A percentile compares a stretch with the other conserved stretches of the same genome.
phyloP scores from a whole-genome alignment of 2,329 filamentous ascomycete genomes.

The Epichloe coenophiala region DNA sequence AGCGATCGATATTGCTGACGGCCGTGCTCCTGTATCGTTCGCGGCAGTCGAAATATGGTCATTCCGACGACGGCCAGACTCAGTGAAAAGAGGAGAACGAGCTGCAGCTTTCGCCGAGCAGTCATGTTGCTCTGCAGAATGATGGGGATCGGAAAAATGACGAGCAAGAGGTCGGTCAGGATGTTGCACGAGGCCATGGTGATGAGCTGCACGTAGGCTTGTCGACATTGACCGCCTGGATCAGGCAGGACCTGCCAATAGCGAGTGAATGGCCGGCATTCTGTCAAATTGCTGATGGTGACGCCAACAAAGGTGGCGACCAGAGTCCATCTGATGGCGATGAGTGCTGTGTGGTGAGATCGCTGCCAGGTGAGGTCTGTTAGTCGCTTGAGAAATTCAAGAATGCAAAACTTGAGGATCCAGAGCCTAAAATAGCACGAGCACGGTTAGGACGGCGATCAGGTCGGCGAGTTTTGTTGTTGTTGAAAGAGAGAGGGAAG shows the following conservation, averaged over 20 bases:
- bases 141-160: slow-evolving; percentile 81
- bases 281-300: slow-evolving; percentile 65
- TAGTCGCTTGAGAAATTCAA: slow-evolving; percentile 81
- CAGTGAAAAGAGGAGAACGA: slow-evolving; percentile 70
- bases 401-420: slow-evolving; percentile 80
- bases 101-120: slow-evolving; percentile 62
- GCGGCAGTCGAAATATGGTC: slow-evolving; percentile 68
- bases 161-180: slow-evolving; percentile 74
- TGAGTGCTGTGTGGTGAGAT: slow-evolving; percentile 58
- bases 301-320: slow-evolving; percentile 68
- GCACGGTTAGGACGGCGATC: not conserved
- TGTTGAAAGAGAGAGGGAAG: not conserved
- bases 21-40: slow-evolving; percentile 57
- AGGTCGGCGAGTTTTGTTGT: too few species aligned
- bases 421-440: slow-evolving; percentile 55
- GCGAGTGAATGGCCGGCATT: slow-evolving; percentile 64
- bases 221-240: slow-evolving; percentile 72
- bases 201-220: slow-evolving; percentile 75
- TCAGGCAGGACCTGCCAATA: slow-evolving; percentile 80
- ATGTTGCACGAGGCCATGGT: slow-evolving; percentile 86
- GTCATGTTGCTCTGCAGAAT: slow-evolving; percentile 68
- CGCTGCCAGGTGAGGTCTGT: slow-evolving; percentile 70
- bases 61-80: slow-evolving; percentile 69
- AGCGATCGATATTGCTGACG: slow-evolving; percentile 80
- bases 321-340: slow-evolving; percentile 62